phyloP scores from a whole-genome alignment of 495 filamentous ascomycete genomes.

The Xylaria bambusicola region DNA sequence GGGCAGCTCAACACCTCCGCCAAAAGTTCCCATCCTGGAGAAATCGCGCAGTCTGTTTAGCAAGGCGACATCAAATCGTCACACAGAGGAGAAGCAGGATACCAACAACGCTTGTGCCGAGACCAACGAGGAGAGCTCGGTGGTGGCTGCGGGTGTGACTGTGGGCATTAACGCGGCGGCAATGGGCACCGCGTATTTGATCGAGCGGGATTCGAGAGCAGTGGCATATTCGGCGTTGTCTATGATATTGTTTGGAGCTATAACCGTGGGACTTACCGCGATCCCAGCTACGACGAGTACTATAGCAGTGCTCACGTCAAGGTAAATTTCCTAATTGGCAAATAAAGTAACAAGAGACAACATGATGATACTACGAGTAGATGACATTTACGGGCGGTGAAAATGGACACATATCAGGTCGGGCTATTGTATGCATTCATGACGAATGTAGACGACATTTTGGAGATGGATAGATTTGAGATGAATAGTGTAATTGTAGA shows the following conservation, averaged over 20 bases:
- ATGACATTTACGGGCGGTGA: background rate
- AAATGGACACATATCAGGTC: too few relatives aligned
- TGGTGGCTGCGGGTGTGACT: slow-evolving; percentile 46
- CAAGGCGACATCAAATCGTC: background rate
- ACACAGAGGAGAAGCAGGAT: background rate
- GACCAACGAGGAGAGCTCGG: slow-evolving; percentile 24
- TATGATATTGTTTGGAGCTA: slow-evolving; percentile 50
- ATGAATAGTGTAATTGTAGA: background rate
- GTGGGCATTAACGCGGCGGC: slow-evolving; percentile 53
- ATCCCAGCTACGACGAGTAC: slow-evolving; percentile 20
- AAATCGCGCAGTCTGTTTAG: background rate
- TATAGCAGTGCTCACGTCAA: slow-evolving; percentile 2
- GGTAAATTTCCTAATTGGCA: background rate
- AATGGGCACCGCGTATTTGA: slow-evolving; percentile 52
- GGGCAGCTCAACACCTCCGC: background rate
- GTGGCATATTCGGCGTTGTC: slow-evolving; percentile 50
- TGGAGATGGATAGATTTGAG: background rate
- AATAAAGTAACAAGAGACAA: slow-evolving; percentile 1
- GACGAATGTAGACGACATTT: background rate
- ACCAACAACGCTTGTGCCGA: background rate
- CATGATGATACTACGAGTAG: background rate
- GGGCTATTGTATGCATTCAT: background rate
- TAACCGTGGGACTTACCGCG: slow-evolving; percentile 47
- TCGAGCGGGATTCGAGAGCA: slow-evolving; percentile 47
- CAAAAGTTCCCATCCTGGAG: background rate